Percentiles rank a stretch among this genome's conserved stretches.
These are phyloP conservation scores for Pachysandra terminalis DNA, from an alignment of 164 flowering plant species.

Conservation along the genomic window DNA sequence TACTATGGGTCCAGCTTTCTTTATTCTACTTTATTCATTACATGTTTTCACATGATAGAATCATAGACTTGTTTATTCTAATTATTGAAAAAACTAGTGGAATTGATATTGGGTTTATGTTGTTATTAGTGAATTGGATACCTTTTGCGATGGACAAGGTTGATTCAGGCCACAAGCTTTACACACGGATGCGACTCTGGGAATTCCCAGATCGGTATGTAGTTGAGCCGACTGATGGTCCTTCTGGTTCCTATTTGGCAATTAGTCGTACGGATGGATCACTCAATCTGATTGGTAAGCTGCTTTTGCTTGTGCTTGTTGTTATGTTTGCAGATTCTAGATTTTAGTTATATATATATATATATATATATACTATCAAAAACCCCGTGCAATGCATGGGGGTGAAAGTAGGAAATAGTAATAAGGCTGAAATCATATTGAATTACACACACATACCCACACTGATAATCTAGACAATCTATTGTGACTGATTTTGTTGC, in stretches of 20 bases:
- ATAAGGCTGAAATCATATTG: no score
- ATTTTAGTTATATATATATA: not conserved
- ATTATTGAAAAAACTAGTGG: not conserved
- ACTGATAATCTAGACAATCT: no score
- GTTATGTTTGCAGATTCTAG: not conserved
- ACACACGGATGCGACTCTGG: conserved; percentile 79
- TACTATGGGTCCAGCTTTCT: not conserved
- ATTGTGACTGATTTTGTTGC: no score
- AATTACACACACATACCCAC: no score
- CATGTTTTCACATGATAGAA: no score
- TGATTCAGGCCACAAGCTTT: conserved; percentile 60
- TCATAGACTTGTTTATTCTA: not conserved
- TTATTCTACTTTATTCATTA: no score
- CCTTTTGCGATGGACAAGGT: conserved; percentile 56
- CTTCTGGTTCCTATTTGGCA: conserved; percentile 49
- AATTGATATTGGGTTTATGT: not conserved
- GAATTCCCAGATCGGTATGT: conserved; percentile 87
- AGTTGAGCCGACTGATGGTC: conserved; percentile 88
- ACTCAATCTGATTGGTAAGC: conserved; percentile 63
- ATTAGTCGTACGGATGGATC: conserved; percentile 82
- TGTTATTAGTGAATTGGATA: conserved; percentile 16
- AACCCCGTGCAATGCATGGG: no score
- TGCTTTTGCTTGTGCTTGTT: conserved; percentile 4
- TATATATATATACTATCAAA: not conserved
- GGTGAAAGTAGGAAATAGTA: no score